Conservation (phyloP, 352 stramenopile genomes). For the Globisporangium alternatum region DNA sequence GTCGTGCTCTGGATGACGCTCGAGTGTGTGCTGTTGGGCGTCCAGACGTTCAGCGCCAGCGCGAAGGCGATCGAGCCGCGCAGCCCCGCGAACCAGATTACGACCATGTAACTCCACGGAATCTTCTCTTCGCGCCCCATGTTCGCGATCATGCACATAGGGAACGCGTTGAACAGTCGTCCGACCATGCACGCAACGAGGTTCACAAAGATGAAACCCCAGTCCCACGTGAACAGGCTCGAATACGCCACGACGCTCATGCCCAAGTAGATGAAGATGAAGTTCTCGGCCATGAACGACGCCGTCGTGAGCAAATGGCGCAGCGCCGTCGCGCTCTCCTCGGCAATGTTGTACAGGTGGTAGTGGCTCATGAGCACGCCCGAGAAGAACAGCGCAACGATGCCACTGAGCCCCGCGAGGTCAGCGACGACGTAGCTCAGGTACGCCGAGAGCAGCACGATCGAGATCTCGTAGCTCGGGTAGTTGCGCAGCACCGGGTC, state of each 20-base stretch:
- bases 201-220: constrained; percentile 76
- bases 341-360: constrained; percentile 78
- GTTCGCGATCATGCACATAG: constrained; percentile 76
- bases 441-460: constrained; percentile 78
- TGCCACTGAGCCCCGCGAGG: constrained; percentile 81
- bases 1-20: constrained; percentile 78
- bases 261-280: constrained; percentile 86
- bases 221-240: constrained; percentile 81
- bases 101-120: constrained; percentile 75
- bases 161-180: constrained; percentile 74
- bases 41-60: constrained; percentile 71
- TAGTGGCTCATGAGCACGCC: constrained; percentile 89
- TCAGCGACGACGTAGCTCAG: constrained; percentile 81
- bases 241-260: constrained; percentile 83
- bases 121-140: constrained; percentile 66
- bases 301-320: constrained; percentile 74
- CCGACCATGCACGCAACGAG: constrained; percentile 62
- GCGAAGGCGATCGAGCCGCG: constrained; percentile 92
- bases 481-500: constrained; percentile 71
- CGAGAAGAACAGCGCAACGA: constrained; percentile 94
- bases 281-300: constrained; percentile 86
- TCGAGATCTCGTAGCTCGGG: constrained; percentile 86
- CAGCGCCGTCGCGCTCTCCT: constrained; percentile 75
- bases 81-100: constrained; percentile 92
- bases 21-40: constrained; percentile 45